Evolutionary conservation across 2,329 filamentous ascomycete genomes (phyloP), one percentile per base, ranked within the genome.

Genomic region (Paracorniculantispora psalliotae): DNA sequence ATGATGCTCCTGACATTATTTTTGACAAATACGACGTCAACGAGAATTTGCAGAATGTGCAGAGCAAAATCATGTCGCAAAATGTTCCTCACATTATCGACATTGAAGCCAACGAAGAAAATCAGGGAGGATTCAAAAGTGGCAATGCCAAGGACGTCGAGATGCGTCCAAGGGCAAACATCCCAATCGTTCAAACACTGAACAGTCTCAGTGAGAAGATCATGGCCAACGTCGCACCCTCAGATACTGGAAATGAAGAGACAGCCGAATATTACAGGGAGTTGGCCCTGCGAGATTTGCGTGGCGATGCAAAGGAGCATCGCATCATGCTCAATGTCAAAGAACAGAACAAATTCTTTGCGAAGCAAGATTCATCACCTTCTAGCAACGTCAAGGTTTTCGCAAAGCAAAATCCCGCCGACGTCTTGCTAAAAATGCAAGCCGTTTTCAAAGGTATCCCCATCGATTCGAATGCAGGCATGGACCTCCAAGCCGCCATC

Each of bases 151-250:
- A 93, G 58, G 92, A 97, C 69, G 77, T 89, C 37, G 94, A 96
- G 64, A 97, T 97, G 91, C 84, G 91, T 35, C 91, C 92, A 2
- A 81, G 86, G 12, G 77, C 83, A 48, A 93, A 94, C 69, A 87
- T 94, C 2, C 92, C 92, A 12, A 96, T 97, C 62, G 88, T 97
- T 63, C 86, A 89, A 62, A 92, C 91, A 0, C 78, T 99, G 59
- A 99, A 99, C 71, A 91, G 83, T 61, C 81, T 97, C 59, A 96
- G 91, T 67, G 91, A 94, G 72, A 97, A 96, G 74, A 89, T 99
- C 70, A 88, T 99, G 82, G 89, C 89, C 50, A 89, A 92, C 63
- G 91, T 96, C 12, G 85, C 89, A 2, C 89, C 92, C 1, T 85
- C 88, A 5, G 92, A 97, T 69, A 81, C 83, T 1, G 82, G 87